These are phyloP conservation scores for Pseudocercospora musae DNA, from an alignment of 2,329 filamentous ascomycete genomes.

Conservation along the genomic window DNA sequence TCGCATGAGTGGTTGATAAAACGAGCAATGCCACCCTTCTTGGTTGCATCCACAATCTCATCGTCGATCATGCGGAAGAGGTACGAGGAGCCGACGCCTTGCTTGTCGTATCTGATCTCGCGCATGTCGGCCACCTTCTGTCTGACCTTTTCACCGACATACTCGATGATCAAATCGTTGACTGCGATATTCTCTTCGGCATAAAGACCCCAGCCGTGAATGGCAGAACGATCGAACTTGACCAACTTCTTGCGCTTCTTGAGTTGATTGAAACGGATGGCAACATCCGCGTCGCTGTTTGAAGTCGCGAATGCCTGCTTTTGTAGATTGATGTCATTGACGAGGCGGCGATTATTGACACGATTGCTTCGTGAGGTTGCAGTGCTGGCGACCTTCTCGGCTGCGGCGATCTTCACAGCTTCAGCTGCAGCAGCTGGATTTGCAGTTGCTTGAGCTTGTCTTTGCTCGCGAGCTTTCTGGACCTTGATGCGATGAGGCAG, in stretches of 20 bases:
- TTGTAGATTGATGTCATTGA: constrained; percentile 92
- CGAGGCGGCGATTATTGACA: constrained; percentile 89
- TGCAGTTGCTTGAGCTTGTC: constrained; percentile 71
- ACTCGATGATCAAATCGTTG: constrained; percentile 99
- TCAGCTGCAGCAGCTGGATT: constrained; percentile 62
- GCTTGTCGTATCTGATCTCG: constrained; percentile 87
- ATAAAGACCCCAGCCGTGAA: constrained; percentile 98
- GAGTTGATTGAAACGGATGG: constrained; percentile 95
- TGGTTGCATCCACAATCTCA: constrained; percentile 95
- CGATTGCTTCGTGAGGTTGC: constrained; percentile 90
- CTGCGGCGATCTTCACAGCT: constrained; percentile 59
- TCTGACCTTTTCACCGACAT: constrained; percentile 94
- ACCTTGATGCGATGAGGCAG: constrained; percentile 96
- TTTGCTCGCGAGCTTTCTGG: constrained; percentile 83
- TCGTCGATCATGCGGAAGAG: constrained; percentile 98
- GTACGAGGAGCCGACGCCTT: constrained; percentile 95
- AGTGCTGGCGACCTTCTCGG: constrained; percentile 78
- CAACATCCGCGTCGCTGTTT: constrained; percentile 75
- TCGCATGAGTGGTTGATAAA: constrained; percentile 99
- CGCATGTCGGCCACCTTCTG: constrained; percentile 97
- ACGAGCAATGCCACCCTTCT: constrained; percentile 94
- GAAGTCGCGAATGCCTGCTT: constrained; percentile 69
- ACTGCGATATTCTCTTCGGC: constrained; percentile 95
- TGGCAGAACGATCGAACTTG: constrained; percentile 94
- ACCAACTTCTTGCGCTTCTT: constrained; percentile 99